Percentiles rank a stretch among this genome's conserved stretches.
These are phyloP conservation scores for Erythrophleum ivorense DNA, from an alignment of 331 rosid genomes.

Conservation along the genomic window DNA sequence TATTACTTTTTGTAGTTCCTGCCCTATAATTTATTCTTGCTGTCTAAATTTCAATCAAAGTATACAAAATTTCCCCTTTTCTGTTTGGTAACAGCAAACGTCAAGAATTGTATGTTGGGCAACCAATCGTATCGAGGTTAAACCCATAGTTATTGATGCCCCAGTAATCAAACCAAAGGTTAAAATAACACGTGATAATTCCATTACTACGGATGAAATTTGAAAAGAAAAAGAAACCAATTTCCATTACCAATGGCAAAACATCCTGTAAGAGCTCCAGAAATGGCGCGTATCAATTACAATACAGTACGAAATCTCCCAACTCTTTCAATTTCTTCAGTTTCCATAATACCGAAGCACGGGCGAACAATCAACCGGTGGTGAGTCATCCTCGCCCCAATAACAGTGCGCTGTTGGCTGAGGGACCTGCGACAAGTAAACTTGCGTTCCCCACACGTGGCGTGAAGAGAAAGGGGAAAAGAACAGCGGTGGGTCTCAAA, in stretches of 20 bases:
- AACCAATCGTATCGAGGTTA: background rate
- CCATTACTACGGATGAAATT: constrained; percentile 27
- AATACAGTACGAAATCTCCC: constrained; percentile 37
- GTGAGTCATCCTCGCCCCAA: constrained; percentile 5
- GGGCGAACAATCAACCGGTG: background rate
- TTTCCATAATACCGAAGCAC: constrained; percentile 37
- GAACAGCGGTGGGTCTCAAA: too few species aligned
- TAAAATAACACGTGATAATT: background rate
- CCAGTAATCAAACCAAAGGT: background rate
- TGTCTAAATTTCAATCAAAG: background rate
- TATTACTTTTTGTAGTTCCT: background rate
- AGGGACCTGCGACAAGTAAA: background rate
- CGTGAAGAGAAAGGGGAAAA: too few species aligned
- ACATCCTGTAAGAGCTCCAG: background rate
- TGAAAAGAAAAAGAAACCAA: constrained; percentile 21
- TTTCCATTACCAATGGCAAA: background rate
- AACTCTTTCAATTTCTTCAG: constrained; percentile 34
- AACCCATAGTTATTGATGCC: background rate
- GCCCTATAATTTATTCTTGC: background rate
- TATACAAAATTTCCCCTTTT: background rate
- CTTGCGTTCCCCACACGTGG: background rate
- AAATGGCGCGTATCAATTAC: background rate
- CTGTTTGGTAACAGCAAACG: background rate
- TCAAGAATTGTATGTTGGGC: constrained; percentile 1
- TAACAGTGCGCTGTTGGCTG: background rate